Conservation (phyloP, 768 basidiomycete genomes). For the Lactarius trivialis region DNA sequence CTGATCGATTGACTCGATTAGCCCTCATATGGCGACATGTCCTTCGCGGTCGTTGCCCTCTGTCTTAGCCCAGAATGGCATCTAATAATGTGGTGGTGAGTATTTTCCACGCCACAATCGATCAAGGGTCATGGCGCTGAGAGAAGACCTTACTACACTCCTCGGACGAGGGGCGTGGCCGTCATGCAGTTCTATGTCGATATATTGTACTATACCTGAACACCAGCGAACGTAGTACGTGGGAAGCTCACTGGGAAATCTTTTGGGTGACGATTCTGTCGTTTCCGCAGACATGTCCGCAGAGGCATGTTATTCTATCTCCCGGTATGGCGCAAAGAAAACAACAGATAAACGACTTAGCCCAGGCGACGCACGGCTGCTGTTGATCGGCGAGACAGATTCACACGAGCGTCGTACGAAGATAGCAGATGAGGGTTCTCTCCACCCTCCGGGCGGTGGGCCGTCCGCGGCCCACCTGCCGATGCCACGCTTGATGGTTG, state of each 20-base stretch:
- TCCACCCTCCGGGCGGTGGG: constrained; percentile 5
- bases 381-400: constrained; percentile 15
- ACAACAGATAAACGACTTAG: neutral
- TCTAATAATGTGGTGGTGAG: neutral
- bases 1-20: constrained; percentile 9
- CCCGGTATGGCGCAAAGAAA: neutral
- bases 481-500: neutral
- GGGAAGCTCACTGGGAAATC: neutral
- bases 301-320: neutral
- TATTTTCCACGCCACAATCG: constrained; percentile 18
- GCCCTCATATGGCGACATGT: neutral
- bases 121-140: constrained; percentile 7
- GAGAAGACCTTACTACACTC: neutral
- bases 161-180: neutral
- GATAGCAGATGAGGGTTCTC: constrained; percentile 10
- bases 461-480: constrained; percentile 3
- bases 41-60: neutral
- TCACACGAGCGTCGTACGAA: constrained; percentile 9
- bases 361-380: neutral
- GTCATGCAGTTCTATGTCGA: neutral
- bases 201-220: neutral
- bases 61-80: neutral
- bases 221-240: neutral
- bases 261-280: neutral
- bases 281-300: neutral